These are phyloP conservation scores for Henckelia pumila DNA, from an alignment of 257 asterid species.

Conservation along the genomic window DNA sequence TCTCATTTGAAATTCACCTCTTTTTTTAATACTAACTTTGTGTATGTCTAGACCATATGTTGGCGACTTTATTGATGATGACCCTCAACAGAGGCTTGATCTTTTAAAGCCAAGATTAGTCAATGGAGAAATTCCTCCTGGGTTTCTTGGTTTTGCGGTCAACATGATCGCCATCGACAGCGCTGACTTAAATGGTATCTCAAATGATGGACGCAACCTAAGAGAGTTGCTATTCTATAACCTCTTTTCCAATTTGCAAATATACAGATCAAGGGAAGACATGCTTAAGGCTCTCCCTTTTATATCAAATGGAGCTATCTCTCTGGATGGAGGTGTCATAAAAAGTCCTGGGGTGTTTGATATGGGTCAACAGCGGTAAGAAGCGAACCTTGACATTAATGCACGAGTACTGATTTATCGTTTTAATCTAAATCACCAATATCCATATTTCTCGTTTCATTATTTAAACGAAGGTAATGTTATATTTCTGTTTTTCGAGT, in stretches of 20 bases:
- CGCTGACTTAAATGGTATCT: slow-evolving; percentile 34
- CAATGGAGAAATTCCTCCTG: slow-evolving; percentile 64
- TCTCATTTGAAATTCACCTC: not conserved
- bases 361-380: slow-evolving; percentile 58
- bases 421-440: not conserved
- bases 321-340: slow-evolving; percentile 87
- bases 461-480: not conserved
- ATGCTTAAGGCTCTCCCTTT: slow-evolving; percentile 60
- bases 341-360: slow-evolving; percentile 41
- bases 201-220: slow-evolving; percentile 49
- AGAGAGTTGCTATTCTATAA: slow-evolving; percentile 83
- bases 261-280: slow-evolving; percentile 72
- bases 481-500: slow-evolving; percentile 3
- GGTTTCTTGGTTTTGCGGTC: slow-evolving; percentile 93
- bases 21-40: slow-evolving; percentile 17
- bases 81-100: slow-evolving; percentile 76
- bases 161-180: slow-evolving; percentile 70
- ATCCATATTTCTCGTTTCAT: not conserved
- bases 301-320: slow-evolving; percentile 63
- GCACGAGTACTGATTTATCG: not conserved
- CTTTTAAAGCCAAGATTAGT: slow-evolving; percentile 57
- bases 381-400: slow-evolving; percentile 21
- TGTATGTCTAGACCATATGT: slow-evolving; percentile 55
- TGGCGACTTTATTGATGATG: slow-evolving; percentile 62
- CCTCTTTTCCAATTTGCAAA: slow-evolving; percentile 74